phyloP scores from a whole-genome alignment of 495 filamentous ascomycete genomes.

The Talaromyces trachyspermus region DNA sequence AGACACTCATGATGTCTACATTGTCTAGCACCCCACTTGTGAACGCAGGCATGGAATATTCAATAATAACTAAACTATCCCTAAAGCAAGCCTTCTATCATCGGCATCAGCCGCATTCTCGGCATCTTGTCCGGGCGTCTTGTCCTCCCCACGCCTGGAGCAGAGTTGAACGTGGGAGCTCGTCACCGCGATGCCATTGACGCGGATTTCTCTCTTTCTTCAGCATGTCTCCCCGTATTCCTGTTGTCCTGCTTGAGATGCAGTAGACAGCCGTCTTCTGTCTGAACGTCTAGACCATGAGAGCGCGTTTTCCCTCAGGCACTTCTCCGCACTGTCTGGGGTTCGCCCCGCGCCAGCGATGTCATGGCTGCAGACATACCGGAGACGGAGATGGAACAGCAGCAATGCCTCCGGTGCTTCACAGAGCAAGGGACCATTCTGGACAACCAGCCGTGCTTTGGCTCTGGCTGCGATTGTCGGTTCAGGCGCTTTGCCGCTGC shows the following conservation, averaged over 20 bases:
- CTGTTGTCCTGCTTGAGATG: neutral
- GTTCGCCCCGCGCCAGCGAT: conserved; percentile 16
- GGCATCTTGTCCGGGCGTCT: no score
- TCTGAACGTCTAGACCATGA: neutral
- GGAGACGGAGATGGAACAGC: conserved; percentile 1
- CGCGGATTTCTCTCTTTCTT: no score
- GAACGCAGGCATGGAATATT: no score
- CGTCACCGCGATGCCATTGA: no score
- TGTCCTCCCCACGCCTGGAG: no score
- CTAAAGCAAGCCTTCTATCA: no score
- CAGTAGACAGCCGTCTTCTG: neutral
- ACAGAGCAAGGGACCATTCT: conserved; percentile 9
- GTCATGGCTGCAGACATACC: neutral
- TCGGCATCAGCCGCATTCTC: no score
- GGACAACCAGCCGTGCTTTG: conserved; percentile 25
- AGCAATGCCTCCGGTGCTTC: neutral
- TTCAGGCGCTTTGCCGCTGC: conserved; percentile 23
- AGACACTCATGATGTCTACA: no score
- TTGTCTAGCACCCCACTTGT: no score
- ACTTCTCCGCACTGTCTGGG: conserved; percentile 15
- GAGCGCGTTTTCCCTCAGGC: conserved; percentile 1
- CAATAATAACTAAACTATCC: no score
- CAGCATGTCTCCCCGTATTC: neutral
- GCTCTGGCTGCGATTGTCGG: conserved; percentile 29
- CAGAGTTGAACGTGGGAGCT: no score